Evolutionary conservation across 1,284 basidiomycete species (phyloP), one percentile per base, ranked within the genome.

Genomic region (Fomitopsis schrenkii): DNA sequence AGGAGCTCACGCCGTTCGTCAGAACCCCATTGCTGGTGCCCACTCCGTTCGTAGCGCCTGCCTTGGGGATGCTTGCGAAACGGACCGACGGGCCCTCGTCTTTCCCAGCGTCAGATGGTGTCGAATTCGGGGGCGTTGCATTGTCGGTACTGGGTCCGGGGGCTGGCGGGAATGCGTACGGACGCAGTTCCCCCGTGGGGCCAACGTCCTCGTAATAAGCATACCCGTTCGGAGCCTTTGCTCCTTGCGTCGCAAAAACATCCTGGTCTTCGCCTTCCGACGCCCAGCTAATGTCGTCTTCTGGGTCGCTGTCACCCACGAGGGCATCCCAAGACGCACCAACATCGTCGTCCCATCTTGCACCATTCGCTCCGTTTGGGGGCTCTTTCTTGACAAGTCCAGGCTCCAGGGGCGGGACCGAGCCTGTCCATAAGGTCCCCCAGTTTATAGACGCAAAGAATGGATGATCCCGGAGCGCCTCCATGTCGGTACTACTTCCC

Each of bases 401-500:
- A 17, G 79, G 67, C 67, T 85, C 82, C 63, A 89, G 76, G 0
- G 78, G 76, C 35, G 91, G 91, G 10, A 83, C 79, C 7, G 82
- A 75, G 44, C 79, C 79, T 0, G 82, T 86, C 94, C 95, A 97
- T 3, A 97, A 78, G 0, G 80, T 83, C 5, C 77, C 73, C 87
- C 92, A 97, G 62, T 86, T 80, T 58, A 94, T 82, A 4, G 76
- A 65, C 6, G 77, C 73, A 67, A 97, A 94, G 77, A 96, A 97
- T 0, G 86, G 80, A 69, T 97, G 94, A 0, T 75, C 69, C 54
- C 89, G 88, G 64, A 97, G 83, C 10, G 85, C 84, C 50, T 75
- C 74, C 81, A 83, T 73, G 71, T 82, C 79, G 71, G 78, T 77
- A 1, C 69, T 63, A 56, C 79, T 79, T 17, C 80, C 82, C 19